Conservation (phyloP, 352 stramenopile genomes). For the Elongisporangium anandrum region DNA sequence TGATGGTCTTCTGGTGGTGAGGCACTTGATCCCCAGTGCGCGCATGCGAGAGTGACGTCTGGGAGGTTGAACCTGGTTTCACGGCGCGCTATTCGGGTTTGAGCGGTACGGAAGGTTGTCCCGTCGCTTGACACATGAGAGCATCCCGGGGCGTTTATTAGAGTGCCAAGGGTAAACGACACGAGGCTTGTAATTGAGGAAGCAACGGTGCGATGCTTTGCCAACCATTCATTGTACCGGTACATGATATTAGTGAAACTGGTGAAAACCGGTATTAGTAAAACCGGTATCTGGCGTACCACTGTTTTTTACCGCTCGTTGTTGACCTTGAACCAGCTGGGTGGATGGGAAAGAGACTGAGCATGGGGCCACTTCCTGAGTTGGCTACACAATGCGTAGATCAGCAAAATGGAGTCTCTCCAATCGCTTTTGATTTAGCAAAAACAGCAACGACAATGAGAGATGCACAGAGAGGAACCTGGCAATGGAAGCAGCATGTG, state of each 20-base stretch:
- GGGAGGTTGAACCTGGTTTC: background rate
- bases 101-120: background rate
- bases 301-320: background rate
- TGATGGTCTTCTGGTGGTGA: background rate
- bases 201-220: too few species aligned
- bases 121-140: background rate
- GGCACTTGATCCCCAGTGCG: background rate
- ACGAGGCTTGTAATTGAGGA: too few species aligned
- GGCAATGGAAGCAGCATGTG: too few species aligned
- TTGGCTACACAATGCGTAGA: background rate
- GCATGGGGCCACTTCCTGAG: background rate
- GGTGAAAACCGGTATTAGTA: background rate
- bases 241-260: background rate
- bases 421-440: background rate
- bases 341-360: background rate
- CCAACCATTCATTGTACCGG: too few species aligned
- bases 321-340: background rate
- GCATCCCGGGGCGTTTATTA: background rate
- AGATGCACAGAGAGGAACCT: background rate
- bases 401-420: background rate
- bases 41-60: background rate
- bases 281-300: background rate
- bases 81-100: background rate
- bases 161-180: background rate
- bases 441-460: background rate